Percentiles rank a stretch among this genome's conserved stretches.
phyloP scores from a whole-genome alignment of 2,329 filamentous ascomycete genomes.

The Neonectria sp. region DNA sequence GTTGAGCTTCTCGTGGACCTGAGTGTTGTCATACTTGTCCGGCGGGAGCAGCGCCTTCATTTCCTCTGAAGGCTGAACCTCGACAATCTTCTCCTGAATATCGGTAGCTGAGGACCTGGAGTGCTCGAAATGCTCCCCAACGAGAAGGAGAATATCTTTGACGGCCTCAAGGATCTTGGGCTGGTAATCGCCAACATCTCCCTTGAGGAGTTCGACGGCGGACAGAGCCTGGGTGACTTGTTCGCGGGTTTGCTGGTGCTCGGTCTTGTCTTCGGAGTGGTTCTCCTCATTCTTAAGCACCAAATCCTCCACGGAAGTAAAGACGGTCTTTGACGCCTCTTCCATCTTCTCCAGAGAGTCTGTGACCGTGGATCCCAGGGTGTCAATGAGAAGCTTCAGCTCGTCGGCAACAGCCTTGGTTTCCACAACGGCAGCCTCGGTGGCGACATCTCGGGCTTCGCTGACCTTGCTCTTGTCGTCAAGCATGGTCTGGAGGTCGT shows the following conservation, averaged over 20 bases:
- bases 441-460: constrained; percentile 80
- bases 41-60: constrained; percentile 66
- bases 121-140: constrained; percentile 91
- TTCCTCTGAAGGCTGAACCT: constrained; percentile 73
- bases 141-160: constrained; percentile 86
- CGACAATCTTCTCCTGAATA: constrained; percentile 72
- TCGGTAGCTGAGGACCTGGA: constrained; percentile 76
- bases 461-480: constrained; percentile 82
- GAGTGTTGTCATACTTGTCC: constrained; percentile 65
- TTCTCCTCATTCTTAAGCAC: constrained; percentile 82
- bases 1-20: constrained; percentile 50
- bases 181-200: constrained; percentile 84
- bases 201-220: constrained; percentile 82
- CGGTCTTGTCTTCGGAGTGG: constrained; percentile 79
- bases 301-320: constrained; percentile 85
- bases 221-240: constrained; percentile 83
- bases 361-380: constrained; percentile 83
- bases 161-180: constrained; percentile 91
- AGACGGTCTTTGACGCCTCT: constrained; percentile 89
- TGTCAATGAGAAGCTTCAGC: constrained; percentile 87
- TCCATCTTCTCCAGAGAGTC: constrained; percentile 90
- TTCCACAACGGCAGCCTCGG: constrained; percentile 80
- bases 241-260: constrained; percentile 87
- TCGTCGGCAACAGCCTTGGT: constrained; percentile 90
- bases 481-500: constrained; percentile 82